Percentiles rank a stretch among this genome's conserved stretches.
Conservation (phyloP, 352 stramenopile species). For the Paralagenidium karlingii region DNA sequence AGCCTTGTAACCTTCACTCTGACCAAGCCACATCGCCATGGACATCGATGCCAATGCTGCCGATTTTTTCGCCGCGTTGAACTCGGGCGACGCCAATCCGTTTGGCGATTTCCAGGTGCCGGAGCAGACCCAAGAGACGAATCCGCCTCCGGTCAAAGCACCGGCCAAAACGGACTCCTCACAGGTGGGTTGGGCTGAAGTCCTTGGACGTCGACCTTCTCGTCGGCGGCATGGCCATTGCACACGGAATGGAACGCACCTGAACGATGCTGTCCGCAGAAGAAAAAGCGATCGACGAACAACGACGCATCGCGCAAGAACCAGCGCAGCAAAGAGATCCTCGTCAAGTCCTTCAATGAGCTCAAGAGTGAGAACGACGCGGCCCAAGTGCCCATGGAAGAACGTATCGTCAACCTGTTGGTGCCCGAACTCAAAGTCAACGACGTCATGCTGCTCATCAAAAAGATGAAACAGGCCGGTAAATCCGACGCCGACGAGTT, state of each 20-base stretch:
- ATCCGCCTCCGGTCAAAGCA: too few relatives aligned
- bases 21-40: constrained; percentile 22
- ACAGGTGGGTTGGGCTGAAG: too few relatives aligned
- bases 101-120: too few relatives aligned
- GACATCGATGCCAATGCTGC: constrained; percentile 61
- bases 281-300: constrained; percentile 27
- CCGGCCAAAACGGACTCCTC: too few relatives aligned
- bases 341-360: constrained; percentile 20
- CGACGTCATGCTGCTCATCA: constrained; percentile 81
- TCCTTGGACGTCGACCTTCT: constrained; percentile 22
- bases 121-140: too few relatives aligned
- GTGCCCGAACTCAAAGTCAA: constrained; percentile 78
- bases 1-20: too few relatives aligned
- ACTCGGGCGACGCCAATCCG: constrained; percentile 49
- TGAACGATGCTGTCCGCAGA: constrained; percentile 2
- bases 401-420: constrained; percentile 78
- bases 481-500: constrained; percentile 85
- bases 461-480: constrained; percentile 82
- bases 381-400: constrained; percentile 67
- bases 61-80: constrained; percentile 73
- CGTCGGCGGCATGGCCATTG: constrained; percentile 8
- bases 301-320: constrained; percentile 33
- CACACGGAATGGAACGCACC: too few relatives aligned
- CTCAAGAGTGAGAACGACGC: constrained; percentile 20
- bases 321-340: constrained; percentile 8